Base-by-base conservation (phyloP, 352 stramenopile genomes). In the Hyaloperonospora arabidopsidis region DNA sequence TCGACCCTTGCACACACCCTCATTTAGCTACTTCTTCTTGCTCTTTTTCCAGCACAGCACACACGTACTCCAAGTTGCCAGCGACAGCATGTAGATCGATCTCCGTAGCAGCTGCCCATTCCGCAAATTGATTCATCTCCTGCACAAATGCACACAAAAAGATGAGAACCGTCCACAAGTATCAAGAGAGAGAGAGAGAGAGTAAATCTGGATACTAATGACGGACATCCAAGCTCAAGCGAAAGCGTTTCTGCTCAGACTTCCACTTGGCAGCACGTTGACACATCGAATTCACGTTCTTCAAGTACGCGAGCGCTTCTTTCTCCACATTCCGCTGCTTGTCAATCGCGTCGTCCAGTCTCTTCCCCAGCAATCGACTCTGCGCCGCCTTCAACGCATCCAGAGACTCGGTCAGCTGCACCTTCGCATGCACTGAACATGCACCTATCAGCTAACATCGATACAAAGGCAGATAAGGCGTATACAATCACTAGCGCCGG, bases 61-160 rank as follows among this genome's bases (percentile, higher is more conserved):
- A 79, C 14, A 88, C 73, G 50, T 88, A 86, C 55, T 88, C 78
- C 21, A 86, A 57, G 32, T 88, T 88, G 13, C 75, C 71, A 40
- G 78, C 71, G 41, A 88, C 72, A 4, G 56, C 61, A 34, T 75
- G 69, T 40, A 88, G 54, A 49, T 82, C 72, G 12, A 38, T 65
- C 49, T 88, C 75, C 0, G 69, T 68, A 17, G 55, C 38, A 2
- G 47, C 58, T 11, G 78, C 75, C 78, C 78, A 88, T 32, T 74
- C 65, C 13, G 69, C 70, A 61, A 88, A 86, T 21, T 58, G 57
- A 46, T 81, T 75, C 38, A 88, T 49, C 12, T 65, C 69, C 61
- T 79, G 46, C 18, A 22, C 19, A 49, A 40, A 45, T 11, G 7
- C 45, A 35, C 32, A 44, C 34, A 21, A 39, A 35, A 17, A 39